Base-by-base conservation (phyloP, 352 stramenopile species). In the Globisporangium sylvaticum region DNA sequence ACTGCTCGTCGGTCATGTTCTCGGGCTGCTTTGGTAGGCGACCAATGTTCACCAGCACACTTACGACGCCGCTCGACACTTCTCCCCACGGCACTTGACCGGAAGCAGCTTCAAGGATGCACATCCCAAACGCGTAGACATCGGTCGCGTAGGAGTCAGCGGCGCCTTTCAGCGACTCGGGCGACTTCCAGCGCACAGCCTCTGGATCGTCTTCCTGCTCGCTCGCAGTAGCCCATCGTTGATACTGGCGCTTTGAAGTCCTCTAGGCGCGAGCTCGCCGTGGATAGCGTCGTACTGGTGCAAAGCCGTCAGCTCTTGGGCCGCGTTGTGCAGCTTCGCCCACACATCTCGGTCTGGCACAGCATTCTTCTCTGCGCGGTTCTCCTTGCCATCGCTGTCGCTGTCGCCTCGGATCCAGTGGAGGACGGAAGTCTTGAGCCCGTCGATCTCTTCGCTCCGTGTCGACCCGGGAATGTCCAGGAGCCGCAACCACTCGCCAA, bases 61-160 rank as follows among this genome's bases (percentile, higher is more conserved):
- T 24, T 1, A 56, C 48, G 3, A 56, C 48, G n/a, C 48, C 22
- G 10, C 48, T 56, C n/a, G 32, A 62, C 27, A 52, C 56, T 5
- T 31, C 25, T 5, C 22, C 20, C 56, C 56, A 62, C 56, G 56
- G 32, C 10, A 46, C 56, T 22, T 44, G 31, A 2, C 59, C 59
- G 4, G 59, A 66, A 14, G 50, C 29, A 1, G 58, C 58, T 50
- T 71, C 65, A 3, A 66, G 10, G 15, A 71, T 46, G 50, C 59
- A 60, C 66, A 71, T 54, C 14, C 66, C 66, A 34, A 71, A 60
- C 12, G 46, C 52, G 53, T 67, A 71, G 18, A 67, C 34, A n/a
- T 71, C 66, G 1, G 58, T 48, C 5, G 32, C 56, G n/a, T 5
- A n/a, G 18, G 56, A 22, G 0, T 58, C 52, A 7, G 12, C 32